phyloP scores from a whole-genome alignment of 768 basidiomycete species.

The Dioszegia aurantiaca region DNA sequence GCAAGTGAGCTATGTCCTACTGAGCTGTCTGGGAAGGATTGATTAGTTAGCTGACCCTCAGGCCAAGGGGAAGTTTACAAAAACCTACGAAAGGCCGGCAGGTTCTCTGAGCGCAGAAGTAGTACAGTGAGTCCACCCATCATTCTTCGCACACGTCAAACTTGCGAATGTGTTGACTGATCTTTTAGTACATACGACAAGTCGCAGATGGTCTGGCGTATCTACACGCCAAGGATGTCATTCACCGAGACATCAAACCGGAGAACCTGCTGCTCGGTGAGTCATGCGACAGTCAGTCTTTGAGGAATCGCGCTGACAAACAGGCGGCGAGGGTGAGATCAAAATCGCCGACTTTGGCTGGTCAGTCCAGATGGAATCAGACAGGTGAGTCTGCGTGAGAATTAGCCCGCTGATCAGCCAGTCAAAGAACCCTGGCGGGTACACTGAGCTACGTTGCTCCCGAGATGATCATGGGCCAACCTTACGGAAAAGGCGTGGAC shows the following conservation, averaged over 20 bases:
- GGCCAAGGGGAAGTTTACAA: constrained; percentile 83
- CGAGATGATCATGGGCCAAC: constrained; percentile 92
- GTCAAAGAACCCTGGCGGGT: constrained; percentile 83
- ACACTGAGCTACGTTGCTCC: constrained; percentile 95
- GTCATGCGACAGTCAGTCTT: no score
- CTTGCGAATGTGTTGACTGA: no score
- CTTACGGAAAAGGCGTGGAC: constrained; percentile 87
- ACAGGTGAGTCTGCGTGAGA: constrained; percentile 11
- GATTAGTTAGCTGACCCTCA: constrained; percentile 15
- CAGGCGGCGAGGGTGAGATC: constrained; percentile 76
- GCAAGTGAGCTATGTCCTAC: constrained; percentile 73
- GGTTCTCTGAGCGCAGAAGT: constrained; percentile 82
- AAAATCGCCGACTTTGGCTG: constrained; percentile 99
- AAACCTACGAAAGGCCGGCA: constrained; percentile 78
- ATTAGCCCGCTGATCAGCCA: constrained; percentile 1
- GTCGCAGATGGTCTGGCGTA: constrained; percentile 94
- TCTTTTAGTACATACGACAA: constrained; percentile 81
- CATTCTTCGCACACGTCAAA: no score
- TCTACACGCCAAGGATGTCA: constrained; percentile 90
- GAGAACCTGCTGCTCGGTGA: constrained; percentile 90
- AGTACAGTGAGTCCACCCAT: constrained; percentile 55
- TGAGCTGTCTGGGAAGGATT: neutral
- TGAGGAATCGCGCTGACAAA: neutral
- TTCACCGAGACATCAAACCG: constrained; percentile 98
- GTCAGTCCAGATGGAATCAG: constrained; percentile 40